Evolutionary conservation across 2,329 filamentous ascomycete genomes (phyloP), one percentile per base, ranked within the genome.

Genomic region (Fusarium redolens): DNA sequence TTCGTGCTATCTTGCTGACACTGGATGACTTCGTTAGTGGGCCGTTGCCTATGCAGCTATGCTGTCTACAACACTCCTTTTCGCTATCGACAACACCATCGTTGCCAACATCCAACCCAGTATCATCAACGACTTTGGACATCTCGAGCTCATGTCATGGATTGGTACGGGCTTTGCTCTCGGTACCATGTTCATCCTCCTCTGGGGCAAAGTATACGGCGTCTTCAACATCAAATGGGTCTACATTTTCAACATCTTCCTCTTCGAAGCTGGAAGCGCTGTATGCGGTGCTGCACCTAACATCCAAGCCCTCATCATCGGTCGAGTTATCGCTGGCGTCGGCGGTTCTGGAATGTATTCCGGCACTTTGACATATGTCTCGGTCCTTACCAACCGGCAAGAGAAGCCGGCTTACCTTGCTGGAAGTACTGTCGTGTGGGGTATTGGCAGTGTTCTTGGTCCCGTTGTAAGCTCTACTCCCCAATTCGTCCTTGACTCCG

Each of bases 401-500:
- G 54, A 57, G 18, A 57, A 57, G 40, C 54, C 54, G 7, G 30
- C 40, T 2, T 60, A 63, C 3, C 56, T 60, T n/a, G 60, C 60
- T 5, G 54, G 60, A 0, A 63, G 60, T 12, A 63, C 60, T 11
- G 60, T 57, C 0, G n/a, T 57, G 0, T 48, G 54, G 54, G 54
- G 54, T 2, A 17, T 57, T 5, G 54, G 40, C 2, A 48, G 40
- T 28, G 40, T 57, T 18, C 40, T 57, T 14, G 40, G 54, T 1
- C 54, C 54, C 4, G 54, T 57, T 4, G 38, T 57, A n/a, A 35
- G 38, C 1, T 20, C 2, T 22, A 5, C n/a, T 13, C 8, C 22
- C 7, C 6, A 7, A 1, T 14, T 1, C 1, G 0, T 2, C 7
- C 2, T 31, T 30, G 15, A 7, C 4, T 18, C 7, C 0, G 7